Percentiles rank a stretch among this genome's conserved stretches.
phyloP scores from a whole-genome alignment of 768 basidiomycete species.

The Pleurotus djamor region DNA sequence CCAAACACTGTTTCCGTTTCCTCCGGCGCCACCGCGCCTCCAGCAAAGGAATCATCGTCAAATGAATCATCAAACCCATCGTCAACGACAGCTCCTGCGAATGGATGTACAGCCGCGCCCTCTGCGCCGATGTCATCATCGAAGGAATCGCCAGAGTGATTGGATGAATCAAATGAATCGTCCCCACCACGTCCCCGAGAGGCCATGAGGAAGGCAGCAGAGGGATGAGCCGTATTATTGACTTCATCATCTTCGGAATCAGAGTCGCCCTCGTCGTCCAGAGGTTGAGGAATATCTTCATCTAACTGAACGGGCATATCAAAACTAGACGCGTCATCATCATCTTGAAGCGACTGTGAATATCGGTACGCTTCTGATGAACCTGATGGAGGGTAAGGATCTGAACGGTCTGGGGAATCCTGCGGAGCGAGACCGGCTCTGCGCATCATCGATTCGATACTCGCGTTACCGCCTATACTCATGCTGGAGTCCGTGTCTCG shows the following conservation, averaged over 20 bases:
- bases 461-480: conserved; percentile 50
- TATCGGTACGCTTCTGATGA: not conserved
- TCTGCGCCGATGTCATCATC: conserved; percentile 41
- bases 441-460: conserved; percentile 70
- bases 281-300: conserved; percentile 12
- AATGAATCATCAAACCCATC: conserved; percentile 50
- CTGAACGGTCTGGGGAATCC: not conserved
- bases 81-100: conserved; percentile 41
- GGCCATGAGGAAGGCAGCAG: conserved; percentile 71
- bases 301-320: conserved; percentile 11
- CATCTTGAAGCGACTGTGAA: conserved; percentile 9
- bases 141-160: conserved; percentile 58
- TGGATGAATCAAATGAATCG: conserved; percentile 50
- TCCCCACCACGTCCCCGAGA: conserved; percentile 38
- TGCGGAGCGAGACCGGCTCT: conserved; percentile 37
- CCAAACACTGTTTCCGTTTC: conserved; percentile 73
- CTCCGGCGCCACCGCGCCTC: conserved; percentile 34
- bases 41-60: conserved; percentile 52
- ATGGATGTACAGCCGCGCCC: conserved; percentile 56
- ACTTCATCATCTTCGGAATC: conserved; percentile 55
- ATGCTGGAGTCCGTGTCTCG: conserved; percentile 40
- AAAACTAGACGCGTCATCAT: conserved; percentile 8
- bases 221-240: conserved; percentile 61
- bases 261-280: conserved; percentile 45
- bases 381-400: not conserved